Evolutionary conservation across 495 filamentous ascomycete genomes (phyloP).

Genomic region (Hypomontagnella monticulosa): DNA sequence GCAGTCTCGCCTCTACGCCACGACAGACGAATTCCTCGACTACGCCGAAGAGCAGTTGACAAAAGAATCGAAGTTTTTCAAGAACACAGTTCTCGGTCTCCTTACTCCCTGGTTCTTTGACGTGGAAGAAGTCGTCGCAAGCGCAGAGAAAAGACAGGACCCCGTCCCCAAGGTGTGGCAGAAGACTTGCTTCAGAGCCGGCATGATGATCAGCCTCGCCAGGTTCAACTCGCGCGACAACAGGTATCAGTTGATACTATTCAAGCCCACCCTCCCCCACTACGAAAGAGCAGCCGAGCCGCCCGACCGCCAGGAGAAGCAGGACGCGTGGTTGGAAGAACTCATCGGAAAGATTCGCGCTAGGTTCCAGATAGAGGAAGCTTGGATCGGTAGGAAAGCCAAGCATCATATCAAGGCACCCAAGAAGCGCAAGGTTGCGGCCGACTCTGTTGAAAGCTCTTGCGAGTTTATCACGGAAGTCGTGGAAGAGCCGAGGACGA

Average conservation of each 20-base stretch:
- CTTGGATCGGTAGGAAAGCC: constrained; percentile 8
- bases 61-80: not conserved
- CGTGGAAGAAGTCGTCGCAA: not conserved
- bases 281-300: not conserved
- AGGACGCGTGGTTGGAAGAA: constrained; percentile 16
- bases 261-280: constrained; percentile 14
- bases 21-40: constrained; percentile 19
- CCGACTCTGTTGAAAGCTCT: constrained; percentile 26
- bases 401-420: not conserved
- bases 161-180: constrained; percentile 16
- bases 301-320: not conserved
- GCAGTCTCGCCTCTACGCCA: constrained; percentile 35
- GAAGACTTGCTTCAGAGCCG: constrained; percentile 10
- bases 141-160: not conserved
- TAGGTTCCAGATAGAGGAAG: not conserved
- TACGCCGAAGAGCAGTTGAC: constrained; percentile 19
- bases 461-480: constrained; percentile 23
- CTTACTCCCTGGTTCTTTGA: constrained; percentile 37
- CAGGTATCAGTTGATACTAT: constrained; percentile 1
- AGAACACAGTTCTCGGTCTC: constrained; percentile 24
- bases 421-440: not conserved
- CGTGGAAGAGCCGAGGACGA: not conserved
- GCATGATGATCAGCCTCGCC: constrained; percentile 15
- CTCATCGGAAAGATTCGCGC: not conserved
- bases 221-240: not conserved